Evolutionary conservation across 208 protist species (phyloP).

Genomic region (Crithidia mellificae): DNA sequence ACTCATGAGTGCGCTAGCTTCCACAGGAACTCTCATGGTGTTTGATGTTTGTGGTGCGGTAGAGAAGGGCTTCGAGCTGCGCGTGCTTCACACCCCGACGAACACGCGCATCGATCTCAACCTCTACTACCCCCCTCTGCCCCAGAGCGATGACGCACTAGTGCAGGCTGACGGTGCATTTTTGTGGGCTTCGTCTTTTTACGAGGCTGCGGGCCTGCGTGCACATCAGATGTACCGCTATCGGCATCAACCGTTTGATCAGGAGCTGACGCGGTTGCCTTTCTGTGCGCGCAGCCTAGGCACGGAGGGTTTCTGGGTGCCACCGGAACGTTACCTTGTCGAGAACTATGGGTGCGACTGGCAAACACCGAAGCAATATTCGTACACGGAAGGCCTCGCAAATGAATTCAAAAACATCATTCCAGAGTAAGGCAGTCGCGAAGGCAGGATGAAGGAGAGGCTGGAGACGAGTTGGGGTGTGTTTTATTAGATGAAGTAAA

Average conservation of each 20-base stretch:
- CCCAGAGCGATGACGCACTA: constrained; percentile 23
- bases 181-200: constrained; percentile 83
- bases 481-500: no score
- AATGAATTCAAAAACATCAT: constrained; percentile 90
- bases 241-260: constrained; percentile 53
- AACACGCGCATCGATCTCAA: constrained; percentile 82
- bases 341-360: constrained; percentile 89
- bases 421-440: constrained; percentile 35
- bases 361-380: constrained; percentile 62
- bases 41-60: constrained; percentile 83
- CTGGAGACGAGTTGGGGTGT: background rate
- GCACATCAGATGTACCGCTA: constrained; percentile 87
- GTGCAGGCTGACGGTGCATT: constrained; percentile 47
- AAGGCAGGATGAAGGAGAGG: background rate
- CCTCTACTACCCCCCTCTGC: constrained; percentile 74
- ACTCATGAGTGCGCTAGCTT: constrained; percentile 34
- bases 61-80: constrained; percentile 75
- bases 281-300: constrained; percentile 50
- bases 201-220: constrained; percentile 54
- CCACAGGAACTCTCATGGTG: constrained; percentile 43
- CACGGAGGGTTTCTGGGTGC: constrained; percentile 47
- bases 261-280: constrained; percentile 23
- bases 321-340: constrained; percentile 61
- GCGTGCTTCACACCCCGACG: constrained; percentile 64
- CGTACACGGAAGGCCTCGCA: constrained; percentile 73